These are phyloP conservation scores for Tribonema minus DNA, from an alignment of 108 stramenopile genomes.

Conservation along the genomic window DNA sequence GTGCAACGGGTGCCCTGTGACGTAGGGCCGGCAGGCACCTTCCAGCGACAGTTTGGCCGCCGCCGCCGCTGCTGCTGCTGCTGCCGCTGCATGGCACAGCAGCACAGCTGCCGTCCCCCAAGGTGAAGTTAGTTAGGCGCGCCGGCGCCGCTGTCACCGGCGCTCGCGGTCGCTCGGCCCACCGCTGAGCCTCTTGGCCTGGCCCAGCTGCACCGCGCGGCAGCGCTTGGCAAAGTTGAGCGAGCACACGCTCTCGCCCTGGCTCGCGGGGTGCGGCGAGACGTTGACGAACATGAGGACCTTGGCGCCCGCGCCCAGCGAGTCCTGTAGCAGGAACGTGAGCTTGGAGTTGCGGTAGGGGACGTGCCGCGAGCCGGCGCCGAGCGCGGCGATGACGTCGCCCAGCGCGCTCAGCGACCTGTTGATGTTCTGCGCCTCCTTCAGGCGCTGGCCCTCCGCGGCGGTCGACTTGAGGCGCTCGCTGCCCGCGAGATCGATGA, in stretches of 20 bases:
- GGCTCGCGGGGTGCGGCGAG: constrained; percentile 50
- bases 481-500: constrained; percentile 47
- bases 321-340: constrained; percentile 63
- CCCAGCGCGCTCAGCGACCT: constrained; percentile 59
- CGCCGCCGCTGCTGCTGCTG: no score
- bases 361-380: constrained; percentile 42
- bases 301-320: constrained; percentile 57
- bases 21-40: no score
- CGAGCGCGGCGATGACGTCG: constrained; percentile 60
- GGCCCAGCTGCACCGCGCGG: constrained; percentile 51
- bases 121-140: no score
- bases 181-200: no score
- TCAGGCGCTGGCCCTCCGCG: constrained; percentile 59
- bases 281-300: constrained; percentile 65
- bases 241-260: constrained; percentile 56
- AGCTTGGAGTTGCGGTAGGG: constrained; percentile 65
- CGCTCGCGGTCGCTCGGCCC: no score
- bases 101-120: no score
- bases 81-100: no score
- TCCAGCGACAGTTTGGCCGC: no score
- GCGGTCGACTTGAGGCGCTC: constrained; percentile 54
- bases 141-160: no score
- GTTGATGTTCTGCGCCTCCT: constrained; percentile 65
- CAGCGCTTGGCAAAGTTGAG: constrained; percentile 59
- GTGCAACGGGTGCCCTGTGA: no score